A percentile compares a stretch with the other conserved stretches of the same genome.
These are phyloP conservation scores for Tephrocybe sp. DNA, from an alignment of 768 basidiomycete species.

Conservation along the genomic window DNA sequence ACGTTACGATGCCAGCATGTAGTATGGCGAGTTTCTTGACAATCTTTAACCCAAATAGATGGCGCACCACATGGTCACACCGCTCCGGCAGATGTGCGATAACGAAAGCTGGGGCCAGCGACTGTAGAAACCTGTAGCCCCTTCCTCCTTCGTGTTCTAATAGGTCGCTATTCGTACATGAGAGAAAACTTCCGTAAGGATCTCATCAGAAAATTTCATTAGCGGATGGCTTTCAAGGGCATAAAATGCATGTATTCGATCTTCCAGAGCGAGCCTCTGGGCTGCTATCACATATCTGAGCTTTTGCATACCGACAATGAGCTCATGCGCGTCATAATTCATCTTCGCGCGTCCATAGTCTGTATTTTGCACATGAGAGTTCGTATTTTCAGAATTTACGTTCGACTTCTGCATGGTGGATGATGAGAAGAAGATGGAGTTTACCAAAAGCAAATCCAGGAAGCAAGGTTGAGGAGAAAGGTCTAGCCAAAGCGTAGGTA, in stretches of 20 bases:
- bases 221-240: slow-evolving; percentile 38
- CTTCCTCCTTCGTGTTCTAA: slow-evolving; percentile 20
- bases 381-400: slow-evolving; percentile 35
- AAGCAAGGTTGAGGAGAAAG: too few species aligned
- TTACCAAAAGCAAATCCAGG: too few species aligned
- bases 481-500: too few species aligned
- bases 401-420: slow-evolving; percentile 4
- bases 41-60: slow-evolving; percentile 39
- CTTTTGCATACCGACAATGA: slow-evolving; percentile 37
- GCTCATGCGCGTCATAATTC: slow-evolving; percentile 36
- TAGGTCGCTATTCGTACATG: slow-evolving; percentile 19
- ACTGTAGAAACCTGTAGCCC: slow-evolving; percentile 31
- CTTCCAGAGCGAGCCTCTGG: slow-evolving; percentile 30
- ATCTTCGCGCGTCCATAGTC: slow-evolving; percentile 33
- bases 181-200: slow-evolving; percentile 42
- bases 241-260: slow-evolving; percentile 27
- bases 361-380: slow-evolving; percentile 35
- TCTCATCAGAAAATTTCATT: slow-evolving; percentile 49
- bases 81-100: too few species aligned
- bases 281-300: slow-evolving; percentile 31
- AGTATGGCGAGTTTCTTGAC: too few species aligned
- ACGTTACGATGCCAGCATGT: too few species aligned
- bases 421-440: not conserved
- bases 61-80: too few species aligned
- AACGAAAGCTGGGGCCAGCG: slow-evolving; percentile 18